Percentiles rank a stretch among this genome's conserved stretches.
These are phyloP conservation scores for Paramecium biaurelia DNA, from an alignment of 73 alveolate genomes.

Conservation along the genomic window DNA sequence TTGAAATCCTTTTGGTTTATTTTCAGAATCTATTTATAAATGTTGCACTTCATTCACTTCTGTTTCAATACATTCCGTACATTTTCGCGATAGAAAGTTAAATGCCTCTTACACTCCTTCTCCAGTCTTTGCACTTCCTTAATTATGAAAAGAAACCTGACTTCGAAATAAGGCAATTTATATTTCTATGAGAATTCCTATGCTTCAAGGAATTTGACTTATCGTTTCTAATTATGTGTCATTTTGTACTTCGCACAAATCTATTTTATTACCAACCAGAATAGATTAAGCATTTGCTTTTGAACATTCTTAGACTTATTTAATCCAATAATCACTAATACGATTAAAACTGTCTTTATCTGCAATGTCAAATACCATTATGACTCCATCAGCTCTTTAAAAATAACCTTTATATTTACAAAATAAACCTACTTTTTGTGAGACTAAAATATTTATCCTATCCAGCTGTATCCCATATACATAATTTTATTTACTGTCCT, in stretches of 20 bases:
- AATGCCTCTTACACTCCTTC: constrained; percentile 35
- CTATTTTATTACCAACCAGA: constrained; percentile 29
- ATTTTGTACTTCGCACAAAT: constrained; percentile 26
- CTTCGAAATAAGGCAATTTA: background rate
- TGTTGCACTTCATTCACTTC: constrained; percentile 39
- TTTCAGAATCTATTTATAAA: background rate
- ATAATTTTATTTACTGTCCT: background rate
- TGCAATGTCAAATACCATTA: constrained; percentile 14
- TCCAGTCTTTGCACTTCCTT: constrained; percentile 39
- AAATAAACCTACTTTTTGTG: constrained; percentile 1
- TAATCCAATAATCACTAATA: background rate
- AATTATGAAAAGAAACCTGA: background rate
- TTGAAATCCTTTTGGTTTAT: background rate
- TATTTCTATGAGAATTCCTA: background rate
- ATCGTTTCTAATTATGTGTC: background rate
- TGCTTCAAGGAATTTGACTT: constrained; percentile 34
- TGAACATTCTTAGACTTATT: constrained; percentile 13
- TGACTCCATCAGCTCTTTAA: constrained; percentile 48
- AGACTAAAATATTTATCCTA: constrained; percentile 48
- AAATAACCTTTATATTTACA: background rate
- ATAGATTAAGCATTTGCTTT: background rate
- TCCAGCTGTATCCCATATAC: constrained; percentile 53
- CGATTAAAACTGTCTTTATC: constrained; percentile 42
- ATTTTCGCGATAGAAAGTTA: background rate
- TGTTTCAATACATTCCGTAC: constrained; percentile 35